A percentile compares a stretch with the other conserved stretches of the same genome.
These are phyloP conservation scores for Candida tallmaniae DNA, from an alignment of 805 yeast genomes.

Conservation along the genomic window DNA sequence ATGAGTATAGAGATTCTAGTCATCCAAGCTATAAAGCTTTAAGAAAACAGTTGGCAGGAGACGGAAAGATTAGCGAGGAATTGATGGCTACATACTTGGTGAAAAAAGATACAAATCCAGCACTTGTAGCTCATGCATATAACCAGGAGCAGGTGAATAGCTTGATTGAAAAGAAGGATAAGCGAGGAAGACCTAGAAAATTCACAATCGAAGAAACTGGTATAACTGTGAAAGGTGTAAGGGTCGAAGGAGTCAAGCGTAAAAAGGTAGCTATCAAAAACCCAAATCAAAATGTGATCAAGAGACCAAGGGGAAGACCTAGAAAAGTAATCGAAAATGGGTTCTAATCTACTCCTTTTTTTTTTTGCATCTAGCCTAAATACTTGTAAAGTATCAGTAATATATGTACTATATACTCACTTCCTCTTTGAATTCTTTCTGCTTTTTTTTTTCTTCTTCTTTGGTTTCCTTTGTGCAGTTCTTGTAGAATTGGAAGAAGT, in stretches of 20 bases:
- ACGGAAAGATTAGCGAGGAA: slow-evolving; percentile 4
- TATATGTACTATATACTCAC: background rate
- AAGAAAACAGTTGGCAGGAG: slow-evolving; percentile 18
- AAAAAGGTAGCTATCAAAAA: background rate
- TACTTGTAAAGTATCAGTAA: no score
- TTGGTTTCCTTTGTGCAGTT: no score
- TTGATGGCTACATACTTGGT: slow-evolving; percentile 6
- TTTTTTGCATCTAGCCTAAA: no score
- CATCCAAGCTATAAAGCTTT: slow-evolving; percentile 40
- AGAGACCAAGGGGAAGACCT: slow-evolving; percentile 14
- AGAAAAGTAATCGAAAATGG: slow-evolving; percentile 5
- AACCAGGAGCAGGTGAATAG: slow-evolving; percentile 31
- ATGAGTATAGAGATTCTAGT: slow-evolving; percentile 35
- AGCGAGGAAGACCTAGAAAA: slow-evolving; percentile 49
- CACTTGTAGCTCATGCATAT: slow-evolving; percentile 9
- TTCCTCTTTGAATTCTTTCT: background rate
- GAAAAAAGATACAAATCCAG: slow-evolving; percentile 1
- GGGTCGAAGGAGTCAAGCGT: slow-evolving; percentile 32
- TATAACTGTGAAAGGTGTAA: slow-evolving; percentile 38
- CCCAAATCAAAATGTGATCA: background rate
- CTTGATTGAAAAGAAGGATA: slow-evolving; percentile 36
- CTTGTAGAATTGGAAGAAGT: no score
- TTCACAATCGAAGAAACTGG: slow-evolving; percentile 45
- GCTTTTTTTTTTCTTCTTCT: slow-evolving; percentile 2
- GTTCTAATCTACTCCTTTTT: background rate